Evolutionary conservation across 176 grass and related monocot genomes (phyloP), one percentile per base, ranked within the genome.

Genomic region (Saccharum spontaneum): DNA sequence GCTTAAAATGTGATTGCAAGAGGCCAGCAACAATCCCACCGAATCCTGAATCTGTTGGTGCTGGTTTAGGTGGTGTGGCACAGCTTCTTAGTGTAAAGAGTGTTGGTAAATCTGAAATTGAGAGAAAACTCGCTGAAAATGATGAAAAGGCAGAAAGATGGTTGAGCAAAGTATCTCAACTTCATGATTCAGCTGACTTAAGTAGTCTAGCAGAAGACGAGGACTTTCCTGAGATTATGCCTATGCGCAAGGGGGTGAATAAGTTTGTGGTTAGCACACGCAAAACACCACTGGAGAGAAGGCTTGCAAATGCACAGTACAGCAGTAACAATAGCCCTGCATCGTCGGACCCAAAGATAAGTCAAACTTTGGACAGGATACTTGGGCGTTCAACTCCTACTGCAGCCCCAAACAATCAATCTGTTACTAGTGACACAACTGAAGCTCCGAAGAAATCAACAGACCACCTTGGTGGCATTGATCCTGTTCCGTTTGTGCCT

Each of bases 361-460:
- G 91, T 83, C 78, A 98, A 87, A 95, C 83, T 30, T 86, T 98
- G 82, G 93, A 98, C 85, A 90, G 93, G 86, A 94, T 98, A 81
- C 86, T 98, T 61, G 86, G 93, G 63, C 91, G 83, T 80, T 85
- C 89, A 5, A 69, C 89, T 75, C 78, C 52, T 73, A 55, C 70
- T 69, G 63, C 83, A 66, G 40, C 46, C 24, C 64, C 68, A 64
- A 82, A 73, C 45, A 57, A 82, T 74, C 75, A 88, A 20, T 77
- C 87, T 78, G 77, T 54, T 44, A 39, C 20, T 60, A 75, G 75
- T 60, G 75, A 28, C 45, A 52, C 55, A 57, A 28, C 78, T 68
- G 66, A 69, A 33, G 36, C 49, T 78, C 52, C 68, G 30, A 91
- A 84, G 37, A 82, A 79, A 76, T 77, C 71, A 75, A 86, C 37